Evolutionary conservation across 1,284 basidiomycete genomes (phyloP), one percentile per base, ranked within the genome.

Genomic region (Apiotrichum domesticum): DNA sequence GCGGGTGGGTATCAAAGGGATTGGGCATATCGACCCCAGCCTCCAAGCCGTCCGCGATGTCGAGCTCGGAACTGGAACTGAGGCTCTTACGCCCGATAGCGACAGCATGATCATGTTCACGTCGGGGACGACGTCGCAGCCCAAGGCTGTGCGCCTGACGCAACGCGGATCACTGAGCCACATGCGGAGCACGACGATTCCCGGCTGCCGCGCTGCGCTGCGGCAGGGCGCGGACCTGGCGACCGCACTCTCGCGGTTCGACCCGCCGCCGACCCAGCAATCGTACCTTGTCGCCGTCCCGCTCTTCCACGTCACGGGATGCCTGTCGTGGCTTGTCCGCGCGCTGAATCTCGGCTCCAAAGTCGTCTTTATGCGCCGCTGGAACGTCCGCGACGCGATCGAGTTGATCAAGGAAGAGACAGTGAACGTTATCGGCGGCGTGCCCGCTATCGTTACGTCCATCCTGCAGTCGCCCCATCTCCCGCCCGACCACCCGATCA

Each of bases 261-360:
- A 41, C 5, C 49, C 49, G 3, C 35, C 35, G 2, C n/a, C 47
- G 4, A 34, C 67, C 51, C 59, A 65, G 43, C 61, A 58, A 4
- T 62, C 67, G 34, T 58, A 72, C 11, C 68, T 75, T 39, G 58
- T 61, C 41, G 52, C 71, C 15, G 64, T 75, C 41, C 73, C 73
- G 1, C 65, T 73, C 1, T 75, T 75, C 62, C 73, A 75, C 66
- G 71, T 71, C 8, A 73, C 71, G 2, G 73, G 73, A n/a, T 70
- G 68, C 53, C 61, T 73, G 3, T 68, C 68, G 6, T 75, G 71
- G 70, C 63, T 75, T 35, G 60, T 72, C 58, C 60, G 68, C 6
- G 68, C 70, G 0, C 58, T 71, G 48, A 64, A 65, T 40, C 62
- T 58, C 15, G 70, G 70, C 21, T 65, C 62, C 14, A 70, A 67